These are phyloP conservation scores for Penicillium janthinellum DNA, from an alignment of 2,329 filamentous ascomycete genomes.

Conservation along the genomic window DNA sequence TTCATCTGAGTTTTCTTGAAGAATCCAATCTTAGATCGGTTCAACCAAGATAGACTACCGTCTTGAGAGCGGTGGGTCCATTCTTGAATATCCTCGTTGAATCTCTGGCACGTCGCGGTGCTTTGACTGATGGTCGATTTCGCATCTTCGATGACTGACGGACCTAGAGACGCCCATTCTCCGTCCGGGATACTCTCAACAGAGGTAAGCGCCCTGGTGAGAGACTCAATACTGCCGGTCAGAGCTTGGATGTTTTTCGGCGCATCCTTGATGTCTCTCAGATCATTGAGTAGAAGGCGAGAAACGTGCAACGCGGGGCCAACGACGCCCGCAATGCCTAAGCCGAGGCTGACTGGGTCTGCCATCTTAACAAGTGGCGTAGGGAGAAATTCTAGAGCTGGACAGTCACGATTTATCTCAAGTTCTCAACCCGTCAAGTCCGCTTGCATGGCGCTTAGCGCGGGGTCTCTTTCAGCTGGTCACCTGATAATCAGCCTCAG, in stretches of 20 bases:
- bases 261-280: constrained; percentile 14
- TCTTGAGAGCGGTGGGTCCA: constrained; percentile 16
- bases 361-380: not conserved
- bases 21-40: constrained; percentile 13
- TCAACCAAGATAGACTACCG: constrained; percentile 3
- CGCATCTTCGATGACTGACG: constrained; percentile 1
- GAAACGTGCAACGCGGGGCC: constrained; percentile 9
- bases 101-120: constrained; percentile 5
- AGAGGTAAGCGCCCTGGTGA: constrained; percentile 6
- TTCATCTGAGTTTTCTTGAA: constrained; percentile 6
- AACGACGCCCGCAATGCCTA: constrained; percentile 9
- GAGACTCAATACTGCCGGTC: constrained; percentile 2
- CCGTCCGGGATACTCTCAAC: constrained; percentile 5
- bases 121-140: constrained; percentile 7
- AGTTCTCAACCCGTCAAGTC: no score
- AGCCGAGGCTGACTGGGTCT: constrained; percentile 10
- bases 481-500: constrained; percentile 1
- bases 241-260: constrained; percentile 4
- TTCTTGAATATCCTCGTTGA: constrained; percentile 4
- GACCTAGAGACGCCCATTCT: constrained; percentile 4
- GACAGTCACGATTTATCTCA: not conserved
- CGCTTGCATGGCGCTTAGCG: not conserved
- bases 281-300: constrained; percentile 9
- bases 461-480: not conserved
- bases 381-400: not conserved